Evolutionary conservation across 2,329 filamentous ascomycete genomes (phyloP).

Genomic region (Periconia sp.): DNA sequence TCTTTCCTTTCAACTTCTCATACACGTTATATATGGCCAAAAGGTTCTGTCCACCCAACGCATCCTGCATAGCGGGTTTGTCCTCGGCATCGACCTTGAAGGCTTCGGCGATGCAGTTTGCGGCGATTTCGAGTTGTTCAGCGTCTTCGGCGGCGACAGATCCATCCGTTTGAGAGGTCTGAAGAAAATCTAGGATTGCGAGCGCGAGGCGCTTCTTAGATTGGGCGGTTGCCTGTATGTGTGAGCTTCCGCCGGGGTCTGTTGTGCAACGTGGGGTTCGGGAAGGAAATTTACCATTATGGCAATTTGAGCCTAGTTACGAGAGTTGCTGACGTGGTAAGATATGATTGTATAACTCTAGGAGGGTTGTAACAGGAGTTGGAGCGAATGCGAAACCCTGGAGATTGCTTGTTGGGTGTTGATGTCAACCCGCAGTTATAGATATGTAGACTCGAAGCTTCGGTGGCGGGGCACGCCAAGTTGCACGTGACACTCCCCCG

Average conservation of each 20-base stretch:
- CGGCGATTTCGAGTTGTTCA: constrained; percentile 91
- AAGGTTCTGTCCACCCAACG: constrained; percentile 83
- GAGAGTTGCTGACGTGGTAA: not conserved
- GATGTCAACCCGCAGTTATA: not conserved
- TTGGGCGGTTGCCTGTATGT: constrained; percentile 39
- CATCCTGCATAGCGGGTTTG: constrained; percentile 69
- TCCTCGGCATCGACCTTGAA: constrained; percentile 93
- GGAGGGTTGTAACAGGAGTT: not conserved
- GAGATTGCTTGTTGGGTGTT: not conserved
- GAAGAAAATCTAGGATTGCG: constrained; percentile 94
- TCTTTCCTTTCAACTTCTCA: constrained; percentile 83
- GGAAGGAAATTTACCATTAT: not conserved
- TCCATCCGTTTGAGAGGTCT: constrained; percentile 80
- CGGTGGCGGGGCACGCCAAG: not conserved
- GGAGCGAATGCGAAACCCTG: not conserved
- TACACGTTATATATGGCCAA: constrained; percentile 92
- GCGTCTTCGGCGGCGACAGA: constrained; percentile 85
- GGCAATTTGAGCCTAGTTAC: not conserved
- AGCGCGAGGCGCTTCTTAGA: constrained; percentile 89
- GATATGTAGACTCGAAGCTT: not conserved
- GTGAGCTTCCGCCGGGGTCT: not conserved
- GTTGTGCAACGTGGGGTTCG: not conserved
- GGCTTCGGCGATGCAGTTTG: constrained; percentile 90
- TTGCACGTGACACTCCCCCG: not conserved
- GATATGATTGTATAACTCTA: not conserved